Conservation (phyloP, 129 eudicot genomes). For the Smallanthus sonchifolius region DNA sequence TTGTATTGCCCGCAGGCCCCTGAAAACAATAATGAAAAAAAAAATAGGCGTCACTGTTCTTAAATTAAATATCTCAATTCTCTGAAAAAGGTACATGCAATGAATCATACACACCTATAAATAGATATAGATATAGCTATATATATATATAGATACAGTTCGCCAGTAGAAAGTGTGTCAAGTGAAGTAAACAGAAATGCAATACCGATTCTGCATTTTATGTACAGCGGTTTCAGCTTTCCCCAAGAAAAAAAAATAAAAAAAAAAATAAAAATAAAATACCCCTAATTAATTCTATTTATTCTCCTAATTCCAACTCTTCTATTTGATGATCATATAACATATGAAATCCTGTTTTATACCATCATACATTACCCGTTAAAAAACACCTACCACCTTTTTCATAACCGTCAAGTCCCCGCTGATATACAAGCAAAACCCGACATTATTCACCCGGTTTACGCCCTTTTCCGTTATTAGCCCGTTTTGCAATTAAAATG, state of each 20-base stretch:
- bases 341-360: slow-evolving; percentile 22
- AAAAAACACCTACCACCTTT: not conserved
- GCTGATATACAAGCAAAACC: slow-evolving; percentile 21
- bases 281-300: slow-evolving; percentile 21
- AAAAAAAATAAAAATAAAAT: slow-evolving; percentile 6
- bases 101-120: slow-evolving; percentile 11
- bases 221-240: slow-evolving; percentile 33
- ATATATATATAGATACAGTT: slow-evolving; percentile 24
- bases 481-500: slow-evolving; percentile 9
- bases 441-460: slow-evolving; percentile 11
- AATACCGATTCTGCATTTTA: slow-evolving; percentile 31
- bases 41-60: no score
- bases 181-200: slow-evolving; percentile 15
- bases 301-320: slow-evolving; percentile 24
- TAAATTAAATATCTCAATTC: not conserved
- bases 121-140: not conserved
- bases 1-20: no score
- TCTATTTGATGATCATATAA: slow-evolving; percentile 25
- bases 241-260: slow-evolving; percentile 9
- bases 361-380: slow-evolving; percentile 22
- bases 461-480: slow-evolving; percentile 13
- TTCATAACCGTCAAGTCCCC: slow-evolving; percentile 2
- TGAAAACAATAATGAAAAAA: no score
- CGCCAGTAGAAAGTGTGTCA: slow-evolving; percentile 12
- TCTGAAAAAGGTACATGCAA: slow-evolving; percentile 4